A percentile compares a stretch with the other conserved stretches of the same genome.
Evolutionary conservation across 495 filamentous ascomycete genomes (phyloP).

Genomic region (Lentithecium fluviatile): DNA sequence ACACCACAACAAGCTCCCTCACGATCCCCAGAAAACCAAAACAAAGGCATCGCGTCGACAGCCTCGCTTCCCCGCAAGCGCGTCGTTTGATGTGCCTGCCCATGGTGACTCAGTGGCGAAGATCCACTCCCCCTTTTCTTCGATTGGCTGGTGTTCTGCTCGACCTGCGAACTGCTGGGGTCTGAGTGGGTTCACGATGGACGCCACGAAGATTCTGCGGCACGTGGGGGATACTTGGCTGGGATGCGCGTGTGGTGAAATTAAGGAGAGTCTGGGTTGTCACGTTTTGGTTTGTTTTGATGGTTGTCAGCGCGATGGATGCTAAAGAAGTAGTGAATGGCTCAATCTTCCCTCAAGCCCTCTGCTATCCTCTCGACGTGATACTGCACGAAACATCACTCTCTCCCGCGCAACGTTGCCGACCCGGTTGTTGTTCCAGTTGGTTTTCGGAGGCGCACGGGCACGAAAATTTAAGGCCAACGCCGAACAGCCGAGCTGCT

Average conservation of each 20-base stretch:
- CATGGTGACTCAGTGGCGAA: neutral
- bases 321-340: neutral
- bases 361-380: too few species aligned
- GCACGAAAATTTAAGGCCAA: neutral
- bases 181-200: neutral
- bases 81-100: constrained; percentile 10
- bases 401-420: too few species aligned
- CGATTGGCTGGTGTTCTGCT: neutral
- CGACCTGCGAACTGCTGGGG: constrained; percentile 1
- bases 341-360: neutral
- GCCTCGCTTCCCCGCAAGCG: neutral
- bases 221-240: neutral
- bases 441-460: neutral
- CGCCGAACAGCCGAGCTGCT: neutral
- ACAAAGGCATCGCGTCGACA: neutral
- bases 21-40: neutral
- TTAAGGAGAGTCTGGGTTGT: constrained; percentile 21
- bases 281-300: constrained; percentile 3
- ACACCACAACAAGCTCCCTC: too few species aligned
- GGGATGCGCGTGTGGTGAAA: constrained; percentile 23
- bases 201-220: neutral
- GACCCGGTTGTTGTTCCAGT: too few species aligned
- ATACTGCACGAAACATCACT: too few species aligned
- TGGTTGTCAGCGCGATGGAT: neutral
- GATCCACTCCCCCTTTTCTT: constrained; percentile 2